Conservation (phyloP, 306 rosid species). For the Vicia sativa region DNA sequence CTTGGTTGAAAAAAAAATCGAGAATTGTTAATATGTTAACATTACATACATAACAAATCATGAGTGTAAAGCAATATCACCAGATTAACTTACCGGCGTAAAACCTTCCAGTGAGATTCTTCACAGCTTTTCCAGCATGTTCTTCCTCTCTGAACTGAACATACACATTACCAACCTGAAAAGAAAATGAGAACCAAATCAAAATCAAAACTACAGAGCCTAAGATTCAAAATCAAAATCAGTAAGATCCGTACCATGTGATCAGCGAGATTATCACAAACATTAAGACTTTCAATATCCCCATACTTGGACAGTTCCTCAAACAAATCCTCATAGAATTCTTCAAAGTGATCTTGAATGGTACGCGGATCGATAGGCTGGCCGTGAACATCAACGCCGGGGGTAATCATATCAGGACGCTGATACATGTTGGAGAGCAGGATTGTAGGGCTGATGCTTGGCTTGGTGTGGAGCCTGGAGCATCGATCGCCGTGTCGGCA, state of each 20-base stretch:
- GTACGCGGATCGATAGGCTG: constrained; percentile 60
- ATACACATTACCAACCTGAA: constrained; percentile 77
- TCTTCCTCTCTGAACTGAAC: constrained; percentile 78
- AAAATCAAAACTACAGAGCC: neutral
- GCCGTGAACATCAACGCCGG: constrained; percentile 69
- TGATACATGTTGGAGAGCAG: constrained; percentile 79
- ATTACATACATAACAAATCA: neutral
- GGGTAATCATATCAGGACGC: constrained; percentile 75
- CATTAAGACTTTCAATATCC: constrained; percentile 67
- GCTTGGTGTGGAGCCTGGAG: constrained; percentile 71
- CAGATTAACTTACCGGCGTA: constrained; percentile 56
- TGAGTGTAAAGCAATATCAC: neutral
- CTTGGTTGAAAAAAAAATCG: neutral
- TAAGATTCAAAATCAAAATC: neutral
- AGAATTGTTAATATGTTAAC: neutral
- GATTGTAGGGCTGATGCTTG: constrained; percentile 69
- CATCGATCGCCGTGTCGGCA: constrained; percentile 80
- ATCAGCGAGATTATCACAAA: constrained; percentile 76
- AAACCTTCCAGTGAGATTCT: constrained; percentile 62
- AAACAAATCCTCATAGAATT: constrained; percentile 73
- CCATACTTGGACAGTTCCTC: constrained; percentile 69
- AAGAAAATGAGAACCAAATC: neutral
- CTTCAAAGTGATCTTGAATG: constrained; percentile 69
- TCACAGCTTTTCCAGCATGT: constrained; percentile 61
- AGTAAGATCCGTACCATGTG: constrained; percentile 58